Evolutionary conservation across 345 rosid species (phyloP), one percentile per base, ranked within the genome.

Genomic region (Eucalyptus pauciflora): DNA sequence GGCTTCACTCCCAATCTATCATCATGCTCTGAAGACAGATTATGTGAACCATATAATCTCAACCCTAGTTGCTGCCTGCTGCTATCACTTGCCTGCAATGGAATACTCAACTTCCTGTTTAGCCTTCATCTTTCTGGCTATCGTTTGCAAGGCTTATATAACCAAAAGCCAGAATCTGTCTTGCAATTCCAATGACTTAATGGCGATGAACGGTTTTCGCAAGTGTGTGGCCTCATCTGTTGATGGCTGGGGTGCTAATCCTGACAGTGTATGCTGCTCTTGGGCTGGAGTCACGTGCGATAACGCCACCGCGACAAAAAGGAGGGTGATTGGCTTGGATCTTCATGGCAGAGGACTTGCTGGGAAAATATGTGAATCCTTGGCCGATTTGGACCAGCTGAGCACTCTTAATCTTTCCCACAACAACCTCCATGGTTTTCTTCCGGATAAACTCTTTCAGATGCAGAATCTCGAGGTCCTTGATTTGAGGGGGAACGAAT

Each of bases 381-480:
- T 89, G 90, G 89, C 89, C 1, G 89, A 88, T 45, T 76, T 91
- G 87, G 87, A 90, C 58, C 90, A 90, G 87, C 54, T 93, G 33
- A 89, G 51, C 87, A 80, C 87, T 45, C 86, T 93, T 52, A 93
- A 93, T 88, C 89, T 91, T 24, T 93, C 93, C 27, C 91, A 87
- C 13, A 93, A 91, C 29, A 24, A 51, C 16, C 89, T 93, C 27
- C 3, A 10, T 9, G 90, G 92, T 4, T 1, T 2, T 58, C 46
- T 90, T 88, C 90, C 93, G 2, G 22, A 46, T 41, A 86, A 79
- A 49, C 54, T 93, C 85, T 87, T 93, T 71, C 88, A 24, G 45
- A 43, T 93, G 58, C 90, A 80, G 88, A 67, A 90, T 51, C 86
- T 93, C 4, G 88, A 93, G 80, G 88, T 90, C 41, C 90, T 93